Evolutionary conservation across 1,139 yeast species (phyloP).

Genomic region (Blastobotrys petasosporus): DNA sequence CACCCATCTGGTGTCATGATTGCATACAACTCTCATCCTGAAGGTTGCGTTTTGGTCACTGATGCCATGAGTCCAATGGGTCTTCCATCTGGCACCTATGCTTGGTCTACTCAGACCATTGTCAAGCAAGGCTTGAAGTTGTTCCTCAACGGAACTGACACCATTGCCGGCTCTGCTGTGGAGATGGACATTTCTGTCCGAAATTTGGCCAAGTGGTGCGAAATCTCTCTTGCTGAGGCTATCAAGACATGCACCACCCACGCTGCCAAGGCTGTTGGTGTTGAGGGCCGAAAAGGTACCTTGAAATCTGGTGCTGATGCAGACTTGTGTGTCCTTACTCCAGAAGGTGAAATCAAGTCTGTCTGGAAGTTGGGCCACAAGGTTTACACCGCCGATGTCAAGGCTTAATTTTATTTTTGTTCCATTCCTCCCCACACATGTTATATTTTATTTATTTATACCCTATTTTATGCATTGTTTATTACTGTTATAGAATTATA

Average conservation of each 20-base stretch:
- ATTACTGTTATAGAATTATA: neutral
- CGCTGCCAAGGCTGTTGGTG: constrained; percentile 48
- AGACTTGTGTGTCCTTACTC: constrained; percentile 48
- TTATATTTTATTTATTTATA: neutral
- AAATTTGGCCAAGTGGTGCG: constrained; percentile 50
- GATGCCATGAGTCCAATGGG: constrained; percentile 53
- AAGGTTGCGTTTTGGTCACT: constrained; percentile 53
- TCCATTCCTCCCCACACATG: too few relatives aligned
- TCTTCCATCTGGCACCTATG: constrained; percentile 40
- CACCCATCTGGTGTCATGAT: constrained; percentile 51
- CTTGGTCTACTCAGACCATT: constrained; percentile 38
- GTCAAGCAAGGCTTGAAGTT: constrained; percentile 47
- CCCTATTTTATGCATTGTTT: neutral
- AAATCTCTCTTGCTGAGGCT: constrained; percentile 48
- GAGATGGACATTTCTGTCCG: constrained; percentile 50
- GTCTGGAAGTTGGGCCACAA: constrained; percentile 49
- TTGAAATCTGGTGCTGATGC: constrained; percentile 54
- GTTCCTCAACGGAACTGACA: constrained; percentile 50
- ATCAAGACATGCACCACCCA: constrained; percentile 53
- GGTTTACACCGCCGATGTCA: constrained; percentile 20
- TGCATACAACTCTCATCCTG: constrained; percentile 51
- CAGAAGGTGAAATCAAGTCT: constrained; percentile 42
- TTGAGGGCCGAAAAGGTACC: constrained; percentile 45
- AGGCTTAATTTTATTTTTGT: neutral
- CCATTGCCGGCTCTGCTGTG: constrained; percentile 61